phyloP scores from a whole-genome alignment of 2,329 filamentous ascomycete species.

The Colletotrichum sansevieriae region DNA sequence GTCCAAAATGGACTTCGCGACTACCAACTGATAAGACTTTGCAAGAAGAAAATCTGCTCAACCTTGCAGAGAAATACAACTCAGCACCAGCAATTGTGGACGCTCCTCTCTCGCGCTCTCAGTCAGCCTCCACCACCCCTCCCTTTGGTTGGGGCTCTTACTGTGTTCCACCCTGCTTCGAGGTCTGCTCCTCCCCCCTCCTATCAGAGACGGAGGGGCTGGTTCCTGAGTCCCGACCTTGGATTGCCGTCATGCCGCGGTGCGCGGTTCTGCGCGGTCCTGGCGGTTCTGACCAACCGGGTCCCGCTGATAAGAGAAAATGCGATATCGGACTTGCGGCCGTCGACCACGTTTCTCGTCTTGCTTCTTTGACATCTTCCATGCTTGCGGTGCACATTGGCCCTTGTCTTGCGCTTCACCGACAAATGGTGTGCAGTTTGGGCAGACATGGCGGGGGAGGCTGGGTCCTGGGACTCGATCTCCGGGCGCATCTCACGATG shows the following conservation, averaged over 20 bases:
- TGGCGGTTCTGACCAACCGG: slow-evolving; percentile 17
- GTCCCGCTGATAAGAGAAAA: slow-evolving; percentile 40
- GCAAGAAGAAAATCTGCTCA: neutral
- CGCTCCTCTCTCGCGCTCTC: neutral
- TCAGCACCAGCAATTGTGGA: neutral
- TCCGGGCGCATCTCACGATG: neutral
- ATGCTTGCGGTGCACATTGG: slow-evolving; percentile 2
- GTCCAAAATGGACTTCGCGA: neutral
- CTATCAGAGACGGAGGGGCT: slow-evolving; percentile 32
- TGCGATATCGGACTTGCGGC: slow-evolving; percentile 37
- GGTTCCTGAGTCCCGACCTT: slow-evolving; percentile 31
- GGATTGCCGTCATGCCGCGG: slow-evolving; percentile 23
- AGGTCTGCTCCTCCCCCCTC: neutral
- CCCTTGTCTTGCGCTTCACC: slow-evolving; percentile 5
- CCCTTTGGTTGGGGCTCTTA: neutral
- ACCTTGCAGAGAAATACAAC: neutral
- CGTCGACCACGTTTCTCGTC: slow-evolving; percentile 18
- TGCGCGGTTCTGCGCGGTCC: slow-evolving; percentile 11
- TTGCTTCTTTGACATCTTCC: slow-evolving; percentile 19
- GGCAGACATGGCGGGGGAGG: slow-evolving; percentile 9
- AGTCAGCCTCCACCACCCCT: slow-evolving; percentile 6
- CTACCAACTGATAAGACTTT: neutral
- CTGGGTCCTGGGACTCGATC: neutral
- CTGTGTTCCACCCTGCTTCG: slow-evolving; percentile 6
- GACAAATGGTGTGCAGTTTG: neutral